These are phyloP conservation scores for Cytospora piceicola DNA, from an alignment of 2,329 filamentous ascomycete genomes.

Conservation along the genomic window DNA sequence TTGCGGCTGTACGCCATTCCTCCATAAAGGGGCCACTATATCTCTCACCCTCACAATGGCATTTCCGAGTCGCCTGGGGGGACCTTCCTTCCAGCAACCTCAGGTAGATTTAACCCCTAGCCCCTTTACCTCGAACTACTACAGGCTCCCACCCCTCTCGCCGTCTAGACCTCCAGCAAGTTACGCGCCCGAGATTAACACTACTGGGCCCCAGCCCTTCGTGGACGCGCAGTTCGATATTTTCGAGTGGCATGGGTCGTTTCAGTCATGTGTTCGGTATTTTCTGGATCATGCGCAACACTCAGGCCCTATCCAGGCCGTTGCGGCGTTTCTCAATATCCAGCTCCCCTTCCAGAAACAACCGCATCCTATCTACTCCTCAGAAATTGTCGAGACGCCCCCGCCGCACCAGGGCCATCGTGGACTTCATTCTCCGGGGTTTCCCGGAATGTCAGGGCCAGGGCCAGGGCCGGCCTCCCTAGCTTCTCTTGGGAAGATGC, in stretches of 20 bases:
- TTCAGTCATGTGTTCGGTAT: constrained; percentile 86
- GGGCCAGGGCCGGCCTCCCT: constrained; percentile 26
- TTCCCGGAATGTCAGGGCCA: constrained; percentile 34
- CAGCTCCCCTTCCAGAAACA: constrained; percentile 80
- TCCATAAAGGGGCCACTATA: background rate
- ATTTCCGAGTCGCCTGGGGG: constrained; percentile 35
- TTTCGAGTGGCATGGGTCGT: constrained; percentile 90
- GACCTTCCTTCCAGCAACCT: constrained; percentile 39
- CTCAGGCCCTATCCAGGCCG: constrained; percentile 78
- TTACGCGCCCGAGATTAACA: constrained; percentile 20
- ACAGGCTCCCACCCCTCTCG: constrained; percentile 6
- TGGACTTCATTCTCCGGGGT: constrained; percentile 41
- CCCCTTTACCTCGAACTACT: constrained; percentile 1
- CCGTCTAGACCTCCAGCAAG: background rate
- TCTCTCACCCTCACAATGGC: constrained; percentile 35
- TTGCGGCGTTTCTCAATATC: constrained; percentile 92
- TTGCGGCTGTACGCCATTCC: constrained; percentile 10
- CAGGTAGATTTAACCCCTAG: constrained; percentile 37
- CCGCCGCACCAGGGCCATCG: constrained; percentile 37
- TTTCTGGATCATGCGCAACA: constrained; percentile 93
- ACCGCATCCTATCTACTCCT: constrained; percentile 49
- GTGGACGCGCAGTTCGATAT: constrained; percentile 69
- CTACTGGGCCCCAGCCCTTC: constrained; percentile 44
- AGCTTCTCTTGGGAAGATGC: constrained; percentile 16
- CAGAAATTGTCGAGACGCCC: constrained; percentile 42